phyloP scores from a whole-genome alignment of 257 asterid species.

The Asclepias syriaca region DNA sequence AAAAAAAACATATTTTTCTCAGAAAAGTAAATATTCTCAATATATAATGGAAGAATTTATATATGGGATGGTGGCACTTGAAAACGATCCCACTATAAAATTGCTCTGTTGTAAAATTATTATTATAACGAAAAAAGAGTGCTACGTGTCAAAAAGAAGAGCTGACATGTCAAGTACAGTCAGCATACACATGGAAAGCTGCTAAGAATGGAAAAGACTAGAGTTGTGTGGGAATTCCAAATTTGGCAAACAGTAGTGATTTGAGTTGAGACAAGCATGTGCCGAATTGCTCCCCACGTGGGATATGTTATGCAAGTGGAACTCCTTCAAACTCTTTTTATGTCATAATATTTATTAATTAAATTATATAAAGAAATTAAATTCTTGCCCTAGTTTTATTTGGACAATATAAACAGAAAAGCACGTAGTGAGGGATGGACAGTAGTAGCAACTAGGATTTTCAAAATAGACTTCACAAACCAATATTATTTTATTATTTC shows the following conservation, averaged over 20 bases:
- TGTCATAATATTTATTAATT: no score
- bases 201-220: conserved; percentile 10
- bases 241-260: conserved; percentile 18
- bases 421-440: background rate
- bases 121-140: background rate
- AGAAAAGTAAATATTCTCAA: background rate
- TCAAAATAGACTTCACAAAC: background rate
- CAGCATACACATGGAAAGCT: conserved; percentile 11
- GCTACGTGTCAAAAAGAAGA: conserved; percentile 10
- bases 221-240: conserved; percentile 6
- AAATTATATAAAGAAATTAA: no score
- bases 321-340: background rate
- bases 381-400: no score
- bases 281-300: conserved; percentile 26
- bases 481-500: no score
- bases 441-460: background rate
- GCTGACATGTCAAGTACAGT: conserved; percentile 21
- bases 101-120: background rate
- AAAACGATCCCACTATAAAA: conserved; percentile 8
- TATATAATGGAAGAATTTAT: background rate
- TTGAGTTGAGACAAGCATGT: conserved; percentile 9
- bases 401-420: background rate
- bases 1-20: no score
- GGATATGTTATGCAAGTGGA: conserved; percentile 17
- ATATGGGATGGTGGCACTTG: conserved; percentile 2